These are phyloP conservation scores for Coleophoma eucalyptorum DNA, from an alignment of 2,329 filamentous ascomycete species.

Conservation along the genomic window DNA sequence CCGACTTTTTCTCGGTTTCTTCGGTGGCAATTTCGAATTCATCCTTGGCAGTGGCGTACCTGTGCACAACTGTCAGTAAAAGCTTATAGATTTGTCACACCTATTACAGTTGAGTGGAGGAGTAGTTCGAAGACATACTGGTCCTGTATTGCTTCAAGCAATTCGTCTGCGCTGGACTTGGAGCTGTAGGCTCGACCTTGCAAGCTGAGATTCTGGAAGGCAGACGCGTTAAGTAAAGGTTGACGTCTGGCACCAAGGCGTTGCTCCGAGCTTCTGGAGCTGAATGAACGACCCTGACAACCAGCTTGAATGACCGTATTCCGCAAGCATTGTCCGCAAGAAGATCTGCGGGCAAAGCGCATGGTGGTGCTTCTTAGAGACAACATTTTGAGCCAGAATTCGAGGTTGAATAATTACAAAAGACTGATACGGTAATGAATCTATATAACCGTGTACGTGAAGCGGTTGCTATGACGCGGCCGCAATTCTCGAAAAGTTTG, in stretches of 20 bases:
- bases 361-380: slow-evolving; percentile 10
- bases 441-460: too few relatives aligned
- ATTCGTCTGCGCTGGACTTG: slow-evolving; percentile 15
- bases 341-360: slow-evolving; percentile 4
- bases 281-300: slow-evolving; percentile 1
- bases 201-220: not conserved
- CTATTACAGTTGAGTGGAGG: not conserved
- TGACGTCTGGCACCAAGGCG: not conserved
- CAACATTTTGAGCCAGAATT: slow-evolving; percentile 9
- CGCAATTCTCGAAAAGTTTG: too few relatives aligned
- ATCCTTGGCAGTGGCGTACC: slow-evolving; percentile 38
- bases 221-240: not conserved
- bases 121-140: slow-evolving; percentile 13
- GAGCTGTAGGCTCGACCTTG: slow-evolving; percentile 6
- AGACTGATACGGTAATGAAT: too few relatives aligned
- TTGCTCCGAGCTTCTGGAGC: not conserved
- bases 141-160: slow-evolving; percentile 19
- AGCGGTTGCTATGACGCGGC: too few relatives aligned
- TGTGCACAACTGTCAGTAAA: not conserved
- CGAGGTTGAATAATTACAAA: too few relatives aligned
- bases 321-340: slow-evolving; percentile 11
- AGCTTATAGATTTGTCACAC: not conserved
- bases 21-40: slow-evolving; percentile 46
- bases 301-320: not conserved
- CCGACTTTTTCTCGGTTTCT: slow-evolving; percentile 37